Base-by-base conservation (phyloP, 331 rosid species). In the Acacia pycnantha region DNA sequence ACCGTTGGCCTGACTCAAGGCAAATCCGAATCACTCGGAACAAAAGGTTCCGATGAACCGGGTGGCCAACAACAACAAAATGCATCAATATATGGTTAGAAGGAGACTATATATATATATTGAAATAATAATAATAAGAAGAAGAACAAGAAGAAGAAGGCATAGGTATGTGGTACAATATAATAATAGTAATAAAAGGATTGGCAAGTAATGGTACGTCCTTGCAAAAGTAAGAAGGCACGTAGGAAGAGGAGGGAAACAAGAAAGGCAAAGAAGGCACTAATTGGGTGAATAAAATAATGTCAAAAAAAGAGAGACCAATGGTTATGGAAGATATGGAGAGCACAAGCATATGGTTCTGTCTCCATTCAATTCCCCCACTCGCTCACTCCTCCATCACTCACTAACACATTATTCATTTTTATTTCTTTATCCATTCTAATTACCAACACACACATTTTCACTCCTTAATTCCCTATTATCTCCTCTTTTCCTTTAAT, bases 321-420 rank as follows among this genome's bases (percentile, higher is more conserved):
- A 62, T 79, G 70, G 87, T 84, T 56, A 37, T 81, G 88, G 73
- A 81, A 83, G 31, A 79, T 56, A 46, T 33, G 80, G 46, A 86
- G 76, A 76, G 27, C 66, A 19, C 69, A 81, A 83, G 91, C 86
- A 92, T 89, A 68, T 26, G 93, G 88, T 88, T 79, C 91, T 86
- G 84, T 86, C 83, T 62, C 59, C 76, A 84, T 59, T 58, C 41
- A 37, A 37, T 81, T 89, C 91, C 88, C 89, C 91, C 89, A 84
- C 88, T 91, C 58, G 74, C 33, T 3, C 77, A 48, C 21, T 4
- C 53, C 53, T 37, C 41, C 41, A 37, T 5, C 69, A 47, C 67
- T 37, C 21, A 76, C 67, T 22, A 35, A 46, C n/a, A 33, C 56
- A 46, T 82, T 79, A 46, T 82, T 79, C 72, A 83, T n/a, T 3